Evolutionary conservation across 805 yeast genomes (phyloP).

Genomic region (Teunomyces barrocoloradensis): DNA sequence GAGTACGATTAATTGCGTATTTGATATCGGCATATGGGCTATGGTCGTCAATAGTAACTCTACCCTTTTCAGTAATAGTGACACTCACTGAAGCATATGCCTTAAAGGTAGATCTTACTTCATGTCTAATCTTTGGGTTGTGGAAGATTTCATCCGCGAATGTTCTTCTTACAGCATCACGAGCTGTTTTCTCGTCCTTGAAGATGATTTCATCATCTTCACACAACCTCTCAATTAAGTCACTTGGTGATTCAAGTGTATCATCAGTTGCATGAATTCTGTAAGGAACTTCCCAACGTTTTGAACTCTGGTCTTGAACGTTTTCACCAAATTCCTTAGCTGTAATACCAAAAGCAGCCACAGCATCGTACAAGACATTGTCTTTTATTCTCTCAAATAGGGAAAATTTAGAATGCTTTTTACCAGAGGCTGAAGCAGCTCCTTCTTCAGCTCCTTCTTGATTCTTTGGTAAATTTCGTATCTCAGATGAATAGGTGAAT

Average conservation of each 20-base stretch:
- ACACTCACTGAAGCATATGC: conserved; percentile 68
- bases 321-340: conserved; percentile 83
- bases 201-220: conserved; percentile 51
- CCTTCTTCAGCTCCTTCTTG: conserved; percentile 14
- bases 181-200: conserved; percentile 58
- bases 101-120: conserved; percentile 61
- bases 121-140: conserved; percentile 75
- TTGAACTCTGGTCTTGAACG: conserved; percentile 57
- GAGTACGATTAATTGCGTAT: conserved; percentile 79
- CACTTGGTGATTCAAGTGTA: conserved; percentile 57
- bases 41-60: conserved; percentile 68
- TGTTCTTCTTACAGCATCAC: conserved; percentile 70
- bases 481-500: conserved; percentile 62
- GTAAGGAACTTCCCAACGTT: conserved; percentile 41
- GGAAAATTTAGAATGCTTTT: conserved; percentile 59
- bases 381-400: conserved; percentile 65
- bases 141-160: conserved; percentile 78
- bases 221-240: conserved; percentile 47
- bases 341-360: conserved; percentile 71
- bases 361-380: conserved; percentile 62
- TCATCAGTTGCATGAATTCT: conserved; percentile 75
- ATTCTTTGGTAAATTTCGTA: conserved; percentile 44
- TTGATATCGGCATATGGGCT: conserved; percentile 87
- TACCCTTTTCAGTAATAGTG: conserved; percentile 71
- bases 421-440: conserved; percentile 22